Percentiles rank a stretch among this genome's conserved stretches.
These are phyloP conservation scores for Penicillium canescens DNA, from an alignment of 495 filamentous ascomycete species.

Conservation along the genomic window DNA sequence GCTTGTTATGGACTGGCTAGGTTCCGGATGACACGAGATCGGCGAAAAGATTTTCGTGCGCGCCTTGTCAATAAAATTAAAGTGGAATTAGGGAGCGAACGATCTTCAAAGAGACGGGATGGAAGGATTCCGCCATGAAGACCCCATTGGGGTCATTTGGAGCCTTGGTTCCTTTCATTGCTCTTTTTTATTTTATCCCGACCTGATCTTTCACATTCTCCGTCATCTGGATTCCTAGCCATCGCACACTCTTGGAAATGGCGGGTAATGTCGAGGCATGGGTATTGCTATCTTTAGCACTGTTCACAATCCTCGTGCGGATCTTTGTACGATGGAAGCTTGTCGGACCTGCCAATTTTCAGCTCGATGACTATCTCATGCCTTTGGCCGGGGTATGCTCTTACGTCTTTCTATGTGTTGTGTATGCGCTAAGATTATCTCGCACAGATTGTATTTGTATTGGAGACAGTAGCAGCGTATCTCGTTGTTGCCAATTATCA, in stretches of 20 bases:
- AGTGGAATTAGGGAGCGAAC: not conserved
- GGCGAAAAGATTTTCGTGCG: too few relatives aligned
- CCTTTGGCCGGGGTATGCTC: slow-evolving; percentile 45
- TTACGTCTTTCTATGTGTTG: not conserved
- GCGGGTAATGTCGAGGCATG: slow-evolving; percentile 43
- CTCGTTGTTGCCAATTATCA: slow-evolving; percentile 37
- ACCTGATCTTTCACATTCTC: not conserved
- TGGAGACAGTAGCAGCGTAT: slow-evolving; percentile 38
- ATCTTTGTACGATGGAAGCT: slow-evolving; percentile 44
- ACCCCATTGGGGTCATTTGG: not conserved
- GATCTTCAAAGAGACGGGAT: not conserved
- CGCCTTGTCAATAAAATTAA: too few relatives aligned
- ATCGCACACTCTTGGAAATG: slow-evolving; percentile 7
- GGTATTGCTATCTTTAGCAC: slow-evolving; percentile 44
- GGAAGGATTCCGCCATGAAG: not conserved
- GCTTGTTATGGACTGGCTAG: not conserved
- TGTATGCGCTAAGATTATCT: not conserved
- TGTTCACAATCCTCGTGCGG: slow-evolving; percentile 45
- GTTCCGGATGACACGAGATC: not conserved
- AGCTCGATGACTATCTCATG: slow-evolving; percentile 61
- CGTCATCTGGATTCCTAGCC: not conserved
- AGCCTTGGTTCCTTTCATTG: not conserved
- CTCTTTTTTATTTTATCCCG: not conserved
- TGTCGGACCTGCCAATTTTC: slow-evolving; percentile 45
- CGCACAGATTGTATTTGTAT: slow-evolving; percentile 26